phyloP scores from a whole-genome alignment of 306 rosid species.

The Cicer cuneatum region DNA sequence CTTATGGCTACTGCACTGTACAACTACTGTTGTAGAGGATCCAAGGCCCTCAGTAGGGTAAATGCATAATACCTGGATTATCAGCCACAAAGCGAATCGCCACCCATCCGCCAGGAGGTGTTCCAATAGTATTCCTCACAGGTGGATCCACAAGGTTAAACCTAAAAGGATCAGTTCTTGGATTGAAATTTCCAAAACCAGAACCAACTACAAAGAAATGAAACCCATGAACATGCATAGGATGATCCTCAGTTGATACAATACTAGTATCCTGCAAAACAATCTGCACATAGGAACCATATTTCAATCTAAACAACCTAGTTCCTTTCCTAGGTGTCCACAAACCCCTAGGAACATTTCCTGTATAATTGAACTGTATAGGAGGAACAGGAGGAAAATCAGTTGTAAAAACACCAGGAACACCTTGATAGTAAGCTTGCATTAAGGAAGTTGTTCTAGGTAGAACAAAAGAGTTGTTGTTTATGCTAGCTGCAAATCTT shows the following conservation, averaged over 20 bases:
- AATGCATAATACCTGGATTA: conserved; percentile 73
- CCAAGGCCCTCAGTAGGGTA: too few relatives aligned
- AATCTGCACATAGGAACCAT: conserved; percentile 73
- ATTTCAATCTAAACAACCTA: conserved; percentile 67
- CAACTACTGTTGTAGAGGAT: too few relatives aligned
- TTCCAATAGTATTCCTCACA: conserved; percentile 79
- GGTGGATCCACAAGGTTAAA: conserved; percentile 90
- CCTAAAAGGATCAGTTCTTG: conserved; percentile 66
- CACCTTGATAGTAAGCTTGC: conserved; percentile 83
- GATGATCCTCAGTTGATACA: conserved; percentile 84
- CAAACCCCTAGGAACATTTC: conserved; percentile 78
- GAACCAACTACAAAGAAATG: conserved; percentile 89
- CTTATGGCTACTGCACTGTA: too few relatives aligned
- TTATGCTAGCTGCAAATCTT: conserved; percentile 87
- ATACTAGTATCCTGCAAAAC: conserved; percentile 87
- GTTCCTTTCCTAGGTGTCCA: conserved; percentile 82
- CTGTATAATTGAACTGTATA: conserved; percentile 73
- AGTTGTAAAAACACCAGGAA: conserved; percentile 80
- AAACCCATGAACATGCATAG: conserved; percentile 94
- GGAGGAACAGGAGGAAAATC: conserved; percentile 89
- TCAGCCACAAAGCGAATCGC: conserved; percentile 91
- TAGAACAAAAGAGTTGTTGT: conserved; percentile 78
- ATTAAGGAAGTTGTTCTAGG: conserved; percentile 74
- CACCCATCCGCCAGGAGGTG: conserved; percentile 97
- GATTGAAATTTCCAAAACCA: conserved; percentile 91